These are phyloP conservation scores for Microbotryum lychnidis-dioicae DNA, from an alignment of 1,284 basidiomycete genomes.

Conservation along the genomic window DNA sequence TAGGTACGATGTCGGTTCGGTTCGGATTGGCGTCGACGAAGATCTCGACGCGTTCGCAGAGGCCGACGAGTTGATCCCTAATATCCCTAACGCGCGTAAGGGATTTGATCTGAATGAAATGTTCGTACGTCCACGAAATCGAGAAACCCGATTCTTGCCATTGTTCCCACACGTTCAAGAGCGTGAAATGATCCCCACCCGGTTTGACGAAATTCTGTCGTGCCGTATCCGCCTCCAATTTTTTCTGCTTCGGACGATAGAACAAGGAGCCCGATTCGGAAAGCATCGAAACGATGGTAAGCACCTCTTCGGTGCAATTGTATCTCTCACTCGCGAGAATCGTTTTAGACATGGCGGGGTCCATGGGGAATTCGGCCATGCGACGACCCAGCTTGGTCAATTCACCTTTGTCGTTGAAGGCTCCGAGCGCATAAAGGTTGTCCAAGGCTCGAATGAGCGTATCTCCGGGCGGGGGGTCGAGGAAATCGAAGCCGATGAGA, in stretches of 20 bases:
- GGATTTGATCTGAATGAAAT: slow-evolving; percentile 96
- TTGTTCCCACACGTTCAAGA: slow-evolving; percentile 96
- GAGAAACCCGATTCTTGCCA: slow-evolving; percentile 97
- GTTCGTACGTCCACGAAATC: slow-evolving; percentile 60
- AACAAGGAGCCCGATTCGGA: slow-evolving; percentile 91
- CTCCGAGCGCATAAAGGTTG: slow-evolving; percentile 87
- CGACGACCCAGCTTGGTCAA: slow-evolving; percentile 88
- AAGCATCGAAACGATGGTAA: slow-evolving; percentile 97
- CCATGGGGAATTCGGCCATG: slow-evolving; percentile 95
- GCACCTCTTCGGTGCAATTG: slow-evolving; percentile 90
- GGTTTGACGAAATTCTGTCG: slow-evolving; percentile 89
- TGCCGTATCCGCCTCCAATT: slow-evolving; percentile 72
- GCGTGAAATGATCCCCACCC: slow-evolving; percentile 96
- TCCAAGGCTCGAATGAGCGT: slow-evolving; percentile 95
- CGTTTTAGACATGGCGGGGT: slow-evolving; percentile 93
- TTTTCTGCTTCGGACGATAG: slow-evolving; percentile 86
- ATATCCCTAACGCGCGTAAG: slow-evolving; percentile 90
- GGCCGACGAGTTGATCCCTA: slow-evolving; percentile 78
- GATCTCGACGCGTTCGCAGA: slow-evolving; percentile 96
- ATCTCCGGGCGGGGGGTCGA: slow-evolving; percentile 73
- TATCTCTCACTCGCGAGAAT: slow-evolving; percentile 94
- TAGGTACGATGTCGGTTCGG: slow-evolving; percentile 76
- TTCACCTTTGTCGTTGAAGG: slow-evolving; percentile 91
- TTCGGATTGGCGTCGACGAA: slow-evolving; percentile 80
- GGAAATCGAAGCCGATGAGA: slow-evolving; percentile 55